phyloP scores from a whole-genome alignment of 2,329 filamentous ascomycete genomes.

The Clarireedia hainanense region DNA sequence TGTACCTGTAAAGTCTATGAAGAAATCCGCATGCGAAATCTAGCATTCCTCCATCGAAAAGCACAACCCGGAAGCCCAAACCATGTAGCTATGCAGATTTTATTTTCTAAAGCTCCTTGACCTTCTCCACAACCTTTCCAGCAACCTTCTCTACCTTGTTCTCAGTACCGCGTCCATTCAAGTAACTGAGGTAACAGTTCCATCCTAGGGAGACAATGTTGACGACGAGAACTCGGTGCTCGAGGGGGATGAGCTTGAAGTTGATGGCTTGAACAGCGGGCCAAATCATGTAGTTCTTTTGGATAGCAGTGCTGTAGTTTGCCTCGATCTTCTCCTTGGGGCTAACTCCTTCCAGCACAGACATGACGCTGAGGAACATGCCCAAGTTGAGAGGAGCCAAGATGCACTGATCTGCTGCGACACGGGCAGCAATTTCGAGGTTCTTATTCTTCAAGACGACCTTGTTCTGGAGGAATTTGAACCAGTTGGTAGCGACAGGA shows the following conservation, averaged over 20 bases:
- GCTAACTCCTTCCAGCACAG: constrained; percentile 52
- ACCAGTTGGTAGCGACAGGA: constrained; percentile 65
- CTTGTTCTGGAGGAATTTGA: constrained; percentile 54
- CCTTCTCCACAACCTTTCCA: constrained; percentile 3
- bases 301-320: constrained; percentile 52
- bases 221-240: constrained; percentile 62
- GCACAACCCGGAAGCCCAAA: background rate
- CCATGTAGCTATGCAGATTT: background rate
- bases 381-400: constrained; percentile 60
- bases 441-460: constrained; percentile 50
- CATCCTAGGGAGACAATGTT: constrained; percentile 59
- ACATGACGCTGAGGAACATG: constrained; percentile 61
- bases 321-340: constrained; percentile 53
- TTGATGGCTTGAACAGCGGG: constrained; percentile 60
- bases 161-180: constrained; percentile 20
- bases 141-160: background rate
- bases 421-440: constrained; percentile 53
- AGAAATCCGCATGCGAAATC: constrained; percentile 1
- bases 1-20: constrained; percentile 2
- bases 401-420: constrained; percentile 55
- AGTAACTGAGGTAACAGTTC: constrained; percentile 35
- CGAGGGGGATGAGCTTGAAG: constrained; percentile 62
- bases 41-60: background rate
- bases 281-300: constrained; percentile 66
- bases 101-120: constrained; percentile 4